Conservation (phyloP, 805 yeast species). For the Hanseniaspora vineae region DNA sequence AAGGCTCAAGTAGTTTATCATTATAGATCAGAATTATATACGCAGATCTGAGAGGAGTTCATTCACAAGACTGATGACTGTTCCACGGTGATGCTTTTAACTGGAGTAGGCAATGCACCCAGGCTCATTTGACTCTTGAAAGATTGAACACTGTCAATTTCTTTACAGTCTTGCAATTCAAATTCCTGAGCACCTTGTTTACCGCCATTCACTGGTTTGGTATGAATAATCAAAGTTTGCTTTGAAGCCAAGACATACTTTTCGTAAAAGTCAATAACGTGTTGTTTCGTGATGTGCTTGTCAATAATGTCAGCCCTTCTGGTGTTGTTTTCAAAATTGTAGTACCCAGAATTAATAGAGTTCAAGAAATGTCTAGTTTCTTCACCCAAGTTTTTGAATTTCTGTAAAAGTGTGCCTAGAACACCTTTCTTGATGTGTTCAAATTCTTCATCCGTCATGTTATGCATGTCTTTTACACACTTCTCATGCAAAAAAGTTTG, state of each 20-base stretch:
- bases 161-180: slow-evolving; percentile 36
- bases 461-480: slow-evolving; percentile 33
- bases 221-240: slow-evolving; percentile 43
- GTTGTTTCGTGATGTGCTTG: slow-evolving; percentile 34
- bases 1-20: too few relatives aligned
- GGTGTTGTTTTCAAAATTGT: slow-evolving; percentile 52
- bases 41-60: background rate
- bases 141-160: slow-evolving; percentile 32
- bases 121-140: slow-evolving; percentile 43
- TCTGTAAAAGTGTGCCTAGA: slow-evolving; percentile 50
- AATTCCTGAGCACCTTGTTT: slow-evolving; percentile 14
- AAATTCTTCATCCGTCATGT: slow-evolving; percentile 53
- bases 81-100: slow-evolving; percentile 18
- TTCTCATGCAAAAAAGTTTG: slow-evolving; percentile 40
- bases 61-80: background rate
- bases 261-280: slow-evolving; percentile 44
- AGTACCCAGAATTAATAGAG: slow-evolving; percentile 61
- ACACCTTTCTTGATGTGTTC: slow-evolving; percentile 58
- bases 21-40: too few relatives aligned
- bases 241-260: slow-evolving; percentile 27
- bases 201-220: slow-evolving; percentile 33
- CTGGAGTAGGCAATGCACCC: slow-evolving; percentile 54
- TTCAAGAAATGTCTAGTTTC: slow-evolving; percentile 58
- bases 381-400: slow-evolving; percentile 65
- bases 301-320: slow-evolving; percentile 45